A percentile compares a stretch with the other conserved stretches of the same genome.
Conservation (phyloP, 768 basidiomycete genomes). For the Lactarius akahatsu region DNA sequence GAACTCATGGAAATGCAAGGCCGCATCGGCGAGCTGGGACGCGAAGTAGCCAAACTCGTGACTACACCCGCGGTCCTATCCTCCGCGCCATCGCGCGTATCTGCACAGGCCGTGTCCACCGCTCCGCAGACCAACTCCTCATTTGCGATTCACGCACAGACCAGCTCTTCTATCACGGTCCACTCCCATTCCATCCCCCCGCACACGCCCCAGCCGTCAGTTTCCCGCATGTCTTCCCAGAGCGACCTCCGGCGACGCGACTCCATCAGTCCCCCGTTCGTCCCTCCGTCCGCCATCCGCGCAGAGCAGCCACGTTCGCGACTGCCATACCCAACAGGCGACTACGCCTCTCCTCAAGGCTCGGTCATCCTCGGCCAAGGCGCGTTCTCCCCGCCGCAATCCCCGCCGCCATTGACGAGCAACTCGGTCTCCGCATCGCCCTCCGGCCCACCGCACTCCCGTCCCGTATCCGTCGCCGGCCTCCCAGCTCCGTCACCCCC, state of each 20-base stretch:
- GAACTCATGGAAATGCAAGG: conserved; percentile 73
- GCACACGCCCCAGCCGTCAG: conserved; percentile 35
- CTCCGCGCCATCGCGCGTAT: conserved; percentile 49
- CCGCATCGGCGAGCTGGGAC: conserved; percentile 71
- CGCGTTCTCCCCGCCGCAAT: conserved; percentile 53
- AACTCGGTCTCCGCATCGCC: conserved; percentile 32
- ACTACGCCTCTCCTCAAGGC: conserved; percentile 70
- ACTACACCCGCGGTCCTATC: conserved; percentile 54
- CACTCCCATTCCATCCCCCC: conserved; percentile 34
- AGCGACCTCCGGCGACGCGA: conserved; percentile 46
- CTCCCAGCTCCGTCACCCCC: conserved; percentile 35
- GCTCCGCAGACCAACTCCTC: conserved; percentile 51
- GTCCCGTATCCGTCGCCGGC: conserved; percentile 51
- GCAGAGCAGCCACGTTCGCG: conserved; percentile 46
- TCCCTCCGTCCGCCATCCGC: conserved; percentile 46
- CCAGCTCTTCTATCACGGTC: conserved; percentile 34
- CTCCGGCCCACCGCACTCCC: conserved; percentile 29
- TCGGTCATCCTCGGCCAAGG: conserved; percentile 37
- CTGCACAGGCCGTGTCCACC: conserved; percentile 44
- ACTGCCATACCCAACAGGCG: conserved; percentile 80
- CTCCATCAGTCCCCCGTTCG: conserved; percentile 55
- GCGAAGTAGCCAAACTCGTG: conserved; percentile 75
- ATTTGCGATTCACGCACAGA: conserved; percentile 40
- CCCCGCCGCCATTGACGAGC: conserved; percentile 45
- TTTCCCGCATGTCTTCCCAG: conserved; percentile 21